These are phyloP conservation scores for Ogataea sp. DNA, from an alignment of 805 yeast species.

Conservation along the genomic window DNA sequence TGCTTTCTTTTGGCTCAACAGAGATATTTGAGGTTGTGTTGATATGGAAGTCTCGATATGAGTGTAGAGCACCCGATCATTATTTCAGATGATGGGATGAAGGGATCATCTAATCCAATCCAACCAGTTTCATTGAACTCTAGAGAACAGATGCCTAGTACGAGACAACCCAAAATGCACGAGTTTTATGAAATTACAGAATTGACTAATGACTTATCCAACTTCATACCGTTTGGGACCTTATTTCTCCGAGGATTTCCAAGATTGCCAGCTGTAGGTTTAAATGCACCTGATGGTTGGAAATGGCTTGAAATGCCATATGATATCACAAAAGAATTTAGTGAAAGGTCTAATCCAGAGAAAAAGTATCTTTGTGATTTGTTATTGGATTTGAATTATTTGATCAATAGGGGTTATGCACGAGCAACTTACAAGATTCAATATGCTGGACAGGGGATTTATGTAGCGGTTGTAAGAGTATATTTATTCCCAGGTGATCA, in stretches of 20 bases:
- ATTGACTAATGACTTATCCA: slow-evolving; percentile 31
- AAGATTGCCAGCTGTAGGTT: slow-evolving; percentile 26
- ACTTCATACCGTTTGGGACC: slow-evolving; percentile 41
- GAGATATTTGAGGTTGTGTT: too few species aligned
- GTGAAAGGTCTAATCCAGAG: slow-evolving; percentile 5
- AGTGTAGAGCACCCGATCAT: too few species aligned
- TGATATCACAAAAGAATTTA: slow-evolving; percentile 2
- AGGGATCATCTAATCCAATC: too few species aligned
- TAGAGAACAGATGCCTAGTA: too few species aligned
- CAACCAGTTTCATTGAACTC: too few species aligned
- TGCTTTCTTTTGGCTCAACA: too few species aligned
- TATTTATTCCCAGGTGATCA: slow-evolving; percentile 42
- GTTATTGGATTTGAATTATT: slow-evolving; percentile 24
- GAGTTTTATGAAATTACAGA: slow-evolving; percentile 11
- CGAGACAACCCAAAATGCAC: too few species aligned
- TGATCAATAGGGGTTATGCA: slow-evolving; percentile 31
- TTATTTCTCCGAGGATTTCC: slow-evolving; percentile 38
- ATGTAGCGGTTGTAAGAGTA: slow-evolving; percentile 29
- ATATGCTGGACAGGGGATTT: slow-evolving; percentile 7
- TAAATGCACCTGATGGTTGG: slow-evolving; percentile 40
- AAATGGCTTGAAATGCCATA: slow-evolving; percentile 45
- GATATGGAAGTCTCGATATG: too few species aligned
- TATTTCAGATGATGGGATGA: too few species aligned
- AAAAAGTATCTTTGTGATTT: not conserved
- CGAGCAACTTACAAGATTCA: slow-evolving; percentile 36